Conservation (phyloP, 73 alveolate genomes). For the Paramecium tetraurelia region DNA sequence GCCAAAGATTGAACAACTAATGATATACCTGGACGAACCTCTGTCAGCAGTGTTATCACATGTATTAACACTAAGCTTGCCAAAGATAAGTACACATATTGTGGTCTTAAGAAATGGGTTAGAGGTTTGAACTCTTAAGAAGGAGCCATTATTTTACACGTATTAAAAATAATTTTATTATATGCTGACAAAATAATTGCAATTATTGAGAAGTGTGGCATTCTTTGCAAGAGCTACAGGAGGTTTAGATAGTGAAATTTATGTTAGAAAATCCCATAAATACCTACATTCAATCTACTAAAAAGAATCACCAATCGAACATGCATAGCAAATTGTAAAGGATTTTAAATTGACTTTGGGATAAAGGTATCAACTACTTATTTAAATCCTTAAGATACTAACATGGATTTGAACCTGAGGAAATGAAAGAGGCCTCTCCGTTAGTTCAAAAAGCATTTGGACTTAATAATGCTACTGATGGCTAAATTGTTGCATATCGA, state of each 20-base stretch:
- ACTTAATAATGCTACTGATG: background rate
- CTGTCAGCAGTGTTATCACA: background rate
- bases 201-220: background rate
- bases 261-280: background rate
- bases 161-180: slow-evolving; percentile 4
- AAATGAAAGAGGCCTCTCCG: background rate
- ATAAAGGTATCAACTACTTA: background rate
- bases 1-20: slow-evolving; percentile 52
- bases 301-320: background rate
- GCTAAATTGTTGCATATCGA: slow-evolving; percentile 17
- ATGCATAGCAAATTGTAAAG: background rate
- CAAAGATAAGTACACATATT: slow-evolving; percentile 36
- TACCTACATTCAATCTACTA: background rate
- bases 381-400: background rate
- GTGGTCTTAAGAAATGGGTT: slow-evolving; percentile 28
- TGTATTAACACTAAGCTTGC: slow-evolving; percentile 1
- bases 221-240: background rate
- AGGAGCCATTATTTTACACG: slow-evolving; percentile 24
- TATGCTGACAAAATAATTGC: background rate
- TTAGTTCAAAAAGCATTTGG: slow-evolving; percentile 1
- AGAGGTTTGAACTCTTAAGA: slow-evolving; percentile 31
- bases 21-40: slow-evolving; percentile 40
- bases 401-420: slow-evolving; percentile 23
- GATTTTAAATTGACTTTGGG: slow-evolving; percentile 4
- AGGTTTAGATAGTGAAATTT: background rate